These are phyloP conservation scores for Phytophthora fragariaefolia DNA, from an alignment of 352 stramenopile genomes.

Conservation along the genomic window DNA sequence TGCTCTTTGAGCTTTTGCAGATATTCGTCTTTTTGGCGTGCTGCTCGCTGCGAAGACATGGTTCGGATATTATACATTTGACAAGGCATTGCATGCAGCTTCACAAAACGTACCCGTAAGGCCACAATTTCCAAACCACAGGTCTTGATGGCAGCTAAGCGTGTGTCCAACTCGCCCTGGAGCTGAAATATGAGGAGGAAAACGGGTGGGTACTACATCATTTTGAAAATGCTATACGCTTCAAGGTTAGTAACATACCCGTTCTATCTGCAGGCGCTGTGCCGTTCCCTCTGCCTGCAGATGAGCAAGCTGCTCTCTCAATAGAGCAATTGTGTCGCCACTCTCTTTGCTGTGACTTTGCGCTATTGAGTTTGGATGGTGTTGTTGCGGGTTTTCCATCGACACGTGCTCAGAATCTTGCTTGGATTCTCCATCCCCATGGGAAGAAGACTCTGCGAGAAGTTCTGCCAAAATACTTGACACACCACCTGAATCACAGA, in stretches of 20 bases:
- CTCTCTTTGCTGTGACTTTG: conserved; percentile 1
- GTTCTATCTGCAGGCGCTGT: conserved; percentile 56
- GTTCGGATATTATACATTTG: not conserved
- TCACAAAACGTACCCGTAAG: conserved; percentile 44
- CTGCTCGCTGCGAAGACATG: conserved; percentile 46
- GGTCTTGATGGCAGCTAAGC: conserved; percentile 56
- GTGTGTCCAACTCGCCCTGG: conserved; percentile 61
- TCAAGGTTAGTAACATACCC: conserved; percentile 27
- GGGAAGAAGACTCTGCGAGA: conserved; percentile 24
- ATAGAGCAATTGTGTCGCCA: conserved; percentile 18
- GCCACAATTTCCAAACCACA: conserved; percentile 72
- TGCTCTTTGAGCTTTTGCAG: conserved; percentile 46
- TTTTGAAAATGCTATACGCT: no score
- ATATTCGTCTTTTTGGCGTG: conserved; percentile 53
- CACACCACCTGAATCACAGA: conserved; percentile 78
- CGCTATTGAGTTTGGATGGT: not conserved
- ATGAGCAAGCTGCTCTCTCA: conserved; percentile 52
- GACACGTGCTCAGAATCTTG: not conserved
- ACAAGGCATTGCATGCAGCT: not conserved
- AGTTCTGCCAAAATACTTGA: conserved; percentile 55
- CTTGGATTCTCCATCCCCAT: conserved; percentile 4
- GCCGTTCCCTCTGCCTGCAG: conserved; percentile 56
- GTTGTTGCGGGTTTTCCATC: conserved; percentile 5
- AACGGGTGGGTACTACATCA: conserved; percentile 8
- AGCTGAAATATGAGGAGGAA: conserved; percentile 42